Percentiles rank a stretch among this genome's conserved stretches.
These are phyloP conservation scores for Calonectria honghensis DNA, from an alignment of 2,329 filamentous ascomycete species.

Conservation along the genomic window DNA sequence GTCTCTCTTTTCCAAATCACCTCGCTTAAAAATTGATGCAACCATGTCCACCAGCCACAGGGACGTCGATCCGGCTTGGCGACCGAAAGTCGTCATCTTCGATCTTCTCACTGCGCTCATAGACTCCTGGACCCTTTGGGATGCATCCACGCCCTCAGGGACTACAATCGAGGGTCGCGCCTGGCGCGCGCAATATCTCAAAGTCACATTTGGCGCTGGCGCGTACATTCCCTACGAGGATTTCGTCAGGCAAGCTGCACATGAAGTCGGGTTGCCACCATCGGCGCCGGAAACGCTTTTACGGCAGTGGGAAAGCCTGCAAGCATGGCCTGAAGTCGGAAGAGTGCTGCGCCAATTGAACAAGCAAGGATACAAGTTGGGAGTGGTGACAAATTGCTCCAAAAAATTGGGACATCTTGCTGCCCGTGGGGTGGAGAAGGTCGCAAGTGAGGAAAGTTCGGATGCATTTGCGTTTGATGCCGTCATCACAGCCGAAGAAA, in stretches of 20 bases:
- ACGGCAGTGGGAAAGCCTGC: conserved; percentile 53
- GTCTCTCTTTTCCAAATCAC: neutral
- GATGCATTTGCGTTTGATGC: conserved; percentile 56
- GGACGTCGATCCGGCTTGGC: conserved; percentile 45
- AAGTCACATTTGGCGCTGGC: conserved; percentile 60
- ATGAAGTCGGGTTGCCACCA: conserved; percentile 55
- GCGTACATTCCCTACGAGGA: conserved; percentile 59
- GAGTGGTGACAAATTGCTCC: conserved; percentile 63
- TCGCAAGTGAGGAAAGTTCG: conserved; percentile 34
- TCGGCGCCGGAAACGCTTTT: conserved; percentile 56
- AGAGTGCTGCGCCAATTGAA: conserved; percentile 50
- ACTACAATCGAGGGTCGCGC: conserved; percentile 52
- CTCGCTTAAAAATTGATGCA: neutral
- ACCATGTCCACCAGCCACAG: neutral
- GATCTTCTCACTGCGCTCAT: conserved; percentile 64
- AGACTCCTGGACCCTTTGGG: conserved; percentile 64
- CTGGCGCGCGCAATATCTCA: conserved; percentile 63
- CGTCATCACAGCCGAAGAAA: conserved; percentile 62
- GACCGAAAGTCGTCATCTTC: conserved; percentile 61
- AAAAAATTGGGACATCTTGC: conserved; percentile 56
- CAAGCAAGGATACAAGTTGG: conserved; percentile 57
- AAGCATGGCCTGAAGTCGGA: conserved; percentile 52
- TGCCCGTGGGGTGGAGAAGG: conserved; percentile 25
- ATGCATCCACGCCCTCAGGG: conserved; percentile 55
- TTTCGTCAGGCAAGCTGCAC: conserved; percentile 56